Percentiles rank a stretch among this genome's conserved stretches.
Evolutionary conservation across 2,329 filamentous ascomycete genomes (phyloP).

Genomic region (Clathrospora elynae): DNA sequence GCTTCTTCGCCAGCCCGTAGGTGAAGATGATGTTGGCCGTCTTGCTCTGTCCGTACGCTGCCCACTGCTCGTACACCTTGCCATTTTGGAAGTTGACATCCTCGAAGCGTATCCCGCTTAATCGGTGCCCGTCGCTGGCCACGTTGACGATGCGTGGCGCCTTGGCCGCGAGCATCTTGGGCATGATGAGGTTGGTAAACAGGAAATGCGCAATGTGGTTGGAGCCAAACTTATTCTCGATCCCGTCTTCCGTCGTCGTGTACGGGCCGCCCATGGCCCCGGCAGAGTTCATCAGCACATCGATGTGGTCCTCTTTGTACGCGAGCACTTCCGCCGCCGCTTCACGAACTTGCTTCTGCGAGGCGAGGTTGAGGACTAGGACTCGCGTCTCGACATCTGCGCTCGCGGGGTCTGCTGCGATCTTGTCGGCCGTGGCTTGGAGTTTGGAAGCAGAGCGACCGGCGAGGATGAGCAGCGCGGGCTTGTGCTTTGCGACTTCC

Average conservation of each 20-base stretch:
- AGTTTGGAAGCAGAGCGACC: constrained; percentile 53
- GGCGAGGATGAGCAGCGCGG: constrained; percentile 38
- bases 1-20: constrained; percentile 27
- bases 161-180: constrained; percentile 45
- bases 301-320: constrained; percentile 42
- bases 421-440: constrained; percentile 46
- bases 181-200: constrained; percentile 53
- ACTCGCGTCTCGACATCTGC: constrained; percentile 44
- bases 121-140: constrained; percentile 48
- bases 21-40: constrained; percentile 55
- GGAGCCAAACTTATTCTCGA: constrained; percentile 52
- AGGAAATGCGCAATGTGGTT: constrained; percentile 59
- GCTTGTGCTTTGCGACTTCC: constrained; percentile 36
- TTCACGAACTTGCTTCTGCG: constrained; percentile 41
- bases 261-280: constrained; percentile 45
- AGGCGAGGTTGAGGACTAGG: constrained; percentile 45
- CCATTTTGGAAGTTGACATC: constrained; percentile 52
- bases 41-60: constrained; percentile 59
- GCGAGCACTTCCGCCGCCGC: constrained; percentile 42
- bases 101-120: constrained; percentile 51
- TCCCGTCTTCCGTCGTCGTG: constrained; percentile 40
- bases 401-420: constrained; percentile 36
- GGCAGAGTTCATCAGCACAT: constrained; percentile 53
- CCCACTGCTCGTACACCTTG: constrained; percentile 50
- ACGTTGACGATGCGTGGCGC: constrained; percentile 51